Evolutionary conservation across 352 stramenopile genomes (phyloP).

Genomic region (Globisporangium paroecandrum): DNA sequence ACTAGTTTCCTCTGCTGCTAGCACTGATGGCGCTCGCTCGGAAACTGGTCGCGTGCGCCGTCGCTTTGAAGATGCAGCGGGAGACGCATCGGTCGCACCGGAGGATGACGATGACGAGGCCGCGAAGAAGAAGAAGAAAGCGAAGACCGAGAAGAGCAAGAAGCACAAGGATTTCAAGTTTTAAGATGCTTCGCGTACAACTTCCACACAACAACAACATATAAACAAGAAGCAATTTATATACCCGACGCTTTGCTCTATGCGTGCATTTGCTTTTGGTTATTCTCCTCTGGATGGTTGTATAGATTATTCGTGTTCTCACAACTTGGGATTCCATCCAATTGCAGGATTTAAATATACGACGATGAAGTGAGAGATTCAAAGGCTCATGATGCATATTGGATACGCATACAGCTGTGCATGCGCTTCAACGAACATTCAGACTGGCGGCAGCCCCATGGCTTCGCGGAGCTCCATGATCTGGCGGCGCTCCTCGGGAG

Average conservation of each 20-base stretch:
- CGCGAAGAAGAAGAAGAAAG: constrained; percentile 69
- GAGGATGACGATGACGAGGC: constrained; percentile 51
- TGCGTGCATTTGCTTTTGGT: not conserved
- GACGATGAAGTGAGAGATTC: not conserved
- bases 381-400: not conserved
- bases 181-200: constrained; percentile 23
- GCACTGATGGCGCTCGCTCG: constrained; percentile 29
- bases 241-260: not conserved
- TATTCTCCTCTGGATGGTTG: not conserved
- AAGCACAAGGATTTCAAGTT: constrained; percentile 88
- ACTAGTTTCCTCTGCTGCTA: constrained; percentile 20
- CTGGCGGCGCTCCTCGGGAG: constrained; percentile 63
- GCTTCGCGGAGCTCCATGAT: constrained; percentile 83
- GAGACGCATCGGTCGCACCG: constrained; percentile 26
- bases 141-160: constrained; percentile 75
- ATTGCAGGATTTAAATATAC: not conserved
- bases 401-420: not conserved
- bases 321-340: not conserved
- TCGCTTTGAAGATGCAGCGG: constrained; percentile 56
- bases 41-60: constrained; percentile 58
- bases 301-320: not conserved
- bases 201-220: not conserved
- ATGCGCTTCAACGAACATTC: not conserved
- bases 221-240: not conserved
- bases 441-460: constrained; percentile 69